Evolutionary conservation across 805 yeast species (phyloP).

Genomic region (Metschnikowia cubensis): DNA sequence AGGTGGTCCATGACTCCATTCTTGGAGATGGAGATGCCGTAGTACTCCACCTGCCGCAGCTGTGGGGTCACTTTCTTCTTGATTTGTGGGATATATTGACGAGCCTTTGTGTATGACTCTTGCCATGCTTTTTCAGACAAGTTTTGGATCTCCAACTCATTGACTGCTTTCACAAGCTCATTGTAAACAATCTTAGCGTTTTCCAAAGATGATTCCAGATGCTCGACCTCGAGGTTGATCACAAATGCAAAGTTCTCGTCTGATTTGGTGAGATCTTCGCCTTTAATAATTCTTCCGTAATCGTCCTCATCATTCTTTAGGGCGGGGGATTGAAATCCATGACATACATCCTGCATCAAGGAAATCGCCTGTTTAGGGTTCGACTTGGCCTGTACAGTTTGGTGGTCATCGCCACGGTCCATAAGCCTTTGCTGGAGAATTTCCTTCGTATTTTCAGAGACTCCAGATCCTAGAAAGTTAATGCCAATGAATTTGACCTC

Average conservation of each 20-base stretch:
- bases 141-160: conserved; percentile 6
- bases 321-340: conserved; percentile 10
- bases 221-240: conserved; percentile 47
- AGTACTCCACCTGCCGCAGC: conserved; percentile 11
- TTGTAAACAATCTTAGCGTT: conserved; percentile 44
- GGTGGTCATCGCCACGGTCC: conserved; percentile 82
- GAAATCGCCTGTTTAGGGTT: conserved; percentile 39
- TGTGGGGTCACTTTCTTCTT: conserved; percentile 31
- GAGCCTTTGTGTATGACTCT: conserved; percentile 50
- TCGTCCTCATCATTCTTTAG: conserved; percentile 8
- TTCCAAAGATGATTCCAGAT: conserved; percentile 16
- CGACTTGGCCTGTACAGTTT: conserved; percentile 59
- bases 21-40: conserved; percentile 8
- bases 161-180: conserved; percentile 19
- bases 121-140: conserved; percentile 34
- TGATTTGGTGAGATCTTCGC: conserved; percentile 8
- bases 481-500: conserved; percentile 62
- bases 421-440: conserved; percentile 59
- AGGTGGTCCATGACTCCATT: conserved; percentile 11
- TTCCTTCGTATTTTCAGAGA: conserved; percentile 37
- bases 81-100: conserved; percentile 49
- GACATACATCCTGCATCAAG: conserved; percentile 7
- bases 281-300: conserved; percentile 6
- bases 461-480: conserved; percentile 49
- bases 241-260: conserved; percentile 67